Evolutionary conservation across 164 flowering plant genomes (phyloP).

Genomic region (Aristolochia fimbriata): DNA sequence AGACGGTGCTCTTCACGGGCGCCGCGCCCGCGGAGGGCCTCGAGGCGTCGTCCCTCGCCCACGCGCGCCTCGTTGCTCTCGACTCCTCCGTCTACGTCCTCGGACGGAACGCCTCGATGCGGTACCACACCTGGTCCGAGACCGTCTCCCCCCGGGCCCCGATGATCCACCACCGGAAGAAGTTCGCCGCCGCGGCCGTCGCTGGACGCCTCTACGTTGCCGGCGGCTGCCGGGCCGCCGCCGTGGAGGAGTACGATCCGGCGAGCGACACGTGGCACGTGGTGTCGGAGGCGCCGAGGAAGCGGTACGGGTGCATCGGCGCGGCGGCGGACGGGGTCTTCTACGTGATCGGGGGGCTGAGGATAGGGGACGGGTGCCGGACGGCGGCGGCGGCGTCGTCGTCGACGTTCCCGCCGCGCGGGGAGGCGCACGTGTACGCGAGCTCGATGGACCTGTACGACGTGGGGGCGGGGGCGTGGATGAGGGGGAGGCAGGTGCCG

Average conservation of each 20-base stretch:
- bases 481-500: conserved; percentile 66
- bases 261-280: conserved; percentile 49
- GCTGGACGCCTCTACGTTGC: conserved; percentile 59
- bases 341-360: conserved; percentile 77
- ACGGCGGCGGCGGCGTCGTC: conserved; percentile 17
- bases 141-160: conserved; percentile 18
- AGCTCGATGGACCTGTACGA: conserved; percentile 86
- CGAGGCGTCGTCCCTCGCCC: conserved; percentile 23
- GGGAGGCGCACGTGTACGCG: conserved; percentile 53
- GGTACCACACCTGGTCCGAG: conserved; percentile 59
- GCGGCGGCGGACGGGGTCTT: conserved; percentile 70
- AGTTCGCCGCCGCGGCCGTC: conserved; percentile 56
- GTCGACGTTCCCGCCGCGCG: no score
- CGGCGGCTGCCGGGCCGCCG: conserved; percentile 49
- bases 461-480: conserved; percentile 53
- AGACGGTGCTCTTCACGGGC: conserved; percentile 10
- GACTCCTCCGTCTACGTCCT: conserved; percentile 45
- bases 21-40: conserved; percentile 3
- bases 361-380: conserved; percentile 28
- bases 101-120: conserved; percentile 25
- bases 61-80: conserved; percentile 34
- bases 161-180: conserved; percentile 53
- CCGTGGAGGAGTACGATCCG: conserved; percentile 83
- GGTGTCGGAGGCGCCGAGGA: conserved; percentile 47
- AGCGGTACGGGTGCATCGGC: conserved; percentile 76